Percentiles rank a stretch among this genome's conserved stretches.
phyloP scores from a whole-genome alignment of 352 stramenopile species.

The Phytophthora citrophthora region DNA sequence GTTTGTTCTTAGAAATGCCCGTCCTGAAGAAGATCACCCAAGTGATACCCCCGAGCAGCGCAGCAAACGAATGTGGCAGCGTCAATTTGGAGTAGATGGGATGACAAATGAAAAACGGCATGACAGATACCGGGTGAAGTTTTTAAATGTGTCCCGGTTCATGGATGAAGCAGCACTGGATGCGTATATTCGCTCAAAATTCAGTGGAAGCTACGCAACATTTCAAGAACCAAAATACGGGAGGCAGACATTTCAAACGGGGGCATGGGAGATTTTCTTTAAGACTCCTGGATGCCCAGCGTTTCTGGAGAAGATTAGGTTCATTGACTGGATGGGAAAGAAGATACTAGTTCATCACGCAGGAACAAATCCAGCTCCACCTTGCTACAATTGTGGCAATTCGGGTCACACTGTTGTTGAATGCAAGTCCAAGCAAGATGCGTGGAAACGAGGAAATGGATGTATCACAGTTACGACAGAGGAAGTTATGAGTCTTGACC shows the following conservation, averaged over 20 bases:
- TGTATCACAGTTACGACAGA: too few species aligned
- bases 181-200: background rate
- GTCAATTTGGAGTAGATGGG: background rate
- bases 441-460: too few species aligned
- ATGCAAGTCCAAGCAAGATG: background rate
- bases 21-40: too few species aligned
- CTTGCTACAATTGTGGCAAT: constrained; percentile 5
- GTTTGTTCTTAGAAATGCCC: too few species aligned
- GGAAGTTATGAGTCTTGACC: too few species aligned
- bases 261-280: constrained; percentile 8
- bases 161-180: constrained; percentile 4
- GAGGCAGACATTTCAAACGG: background rate
- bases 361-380: background rate
- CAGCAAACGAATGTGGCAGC: background rate
- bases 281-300: background rate
- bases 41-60: too few species aligned
- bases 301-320: background rate
- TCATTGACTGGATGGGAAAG: constrained; percentile 4
- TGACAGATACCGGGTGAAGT: background rate
- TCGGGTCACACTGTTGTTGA: background rate
- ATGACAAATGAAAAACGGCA: background rate
- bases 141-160: constrained; percentile 6
- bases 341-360: constrained; percentile 5
- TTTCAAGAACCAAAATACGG: background rate
- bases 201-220: background rate